These are phyloP conservation scores for Cubamyces sp. DNA, from an alignment of 768 basidiomycete species.

Conservation along the genomic window DNA sequence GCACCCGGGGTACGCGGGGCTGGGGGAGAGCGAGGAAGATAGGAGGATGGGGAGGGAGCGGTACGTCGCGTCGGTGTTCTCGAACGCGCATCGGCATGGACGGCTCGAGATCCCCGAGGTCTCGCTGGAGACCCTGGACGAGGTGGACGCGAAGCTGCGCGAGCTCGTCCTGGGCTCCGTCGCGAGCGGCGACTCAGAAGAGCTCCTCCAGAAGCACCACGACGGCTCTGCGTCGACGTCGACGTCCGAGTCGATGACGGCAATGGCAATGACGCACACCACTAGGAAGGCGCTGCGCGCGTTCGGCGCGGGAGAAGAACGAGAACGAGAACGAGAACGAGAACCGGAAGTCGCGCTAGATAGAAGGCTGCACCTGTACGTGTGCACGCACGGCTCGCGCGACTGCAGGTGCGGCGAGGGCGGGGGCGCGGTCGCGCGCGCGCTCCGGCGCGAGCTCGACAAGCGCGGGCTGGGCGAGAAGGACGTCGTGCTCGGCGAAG, in stretches of 20 bases:
- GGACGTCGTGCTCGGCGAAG: slow-evolving; percentile 56
- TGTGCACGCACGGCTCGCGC: slow-evolving; percentile 79
- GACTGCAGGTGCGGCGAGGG: slow-evolving; percentile 80
- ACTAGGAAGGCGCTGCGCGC: no score
- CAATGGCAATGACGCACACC: no score
- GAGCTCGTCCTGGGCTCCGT: slow-evolving; percentile 1
- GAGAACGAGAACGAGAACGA: no score
- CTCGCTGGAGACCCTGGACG: slow-evolving; percentile 53
- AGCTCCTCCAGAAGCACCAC: not conserved
- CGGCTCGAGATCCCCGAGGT: slow-evolving; percentile 54
- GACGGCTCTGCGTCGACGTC: no score
- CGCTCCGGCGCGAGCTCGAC: slow-evolving; percentile 57
- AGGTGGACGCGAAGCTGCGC: slow-evolving; percentile 40
- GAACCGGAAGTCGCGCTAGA: no score
- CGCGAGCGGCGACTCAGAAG: not conserved
- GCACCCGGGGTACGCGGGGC: slow-evolving; percentile 25
- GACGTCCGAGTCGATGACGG: no score
- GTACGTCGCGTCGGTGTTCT: slow-evolving; percentile 57
- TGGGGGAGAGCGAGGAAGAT: slow-evolving; percentile 19
- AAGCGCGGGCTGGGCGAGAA: slow-evolving; percentile 38
- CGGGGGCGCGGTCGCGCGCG: slow-evolving; percentile 59
- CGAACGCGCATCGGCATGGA: slow-evolving; percentile 40
- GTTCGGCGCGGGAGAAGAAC: no score
- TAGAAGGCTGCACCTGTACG: slow-evolving; percentile 50
- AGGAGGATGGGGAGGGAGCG: slow-evolving; percentile 27